These are phyloP conservation scores for Dipodascus geniculatus DNA, from an alignment of 805 yeast species.

Conservation along the genomic window DNA sequence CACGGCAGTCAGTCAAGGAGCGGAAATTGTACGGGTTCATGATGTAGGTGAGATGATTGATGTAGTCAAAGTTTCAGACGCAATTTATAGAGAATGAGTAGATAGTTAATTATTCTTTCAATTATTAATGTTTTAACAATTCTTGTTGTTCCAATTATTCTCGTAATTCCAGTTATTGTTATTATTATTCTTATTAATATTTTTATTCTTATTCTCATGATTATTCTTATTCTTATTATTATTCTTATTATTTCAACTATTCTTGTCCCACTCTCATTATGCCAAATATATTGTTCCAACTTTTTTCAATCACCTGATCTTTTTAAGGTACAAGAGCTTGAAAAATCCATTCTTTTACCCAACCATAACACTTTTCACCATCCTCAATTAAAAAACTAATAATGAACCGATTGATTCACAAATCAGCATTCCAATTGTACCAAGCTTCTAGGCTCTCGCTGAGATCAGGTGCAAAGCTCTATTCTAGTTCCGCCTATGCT, in stretches of 20 bases:
- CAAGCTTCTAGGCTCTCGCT: not conserved
- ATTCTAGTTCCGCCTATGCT: constrained; percentile 16
- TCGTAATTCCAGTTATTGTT: too few relatives aligned
- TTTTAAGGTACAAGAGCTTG: not conserved
- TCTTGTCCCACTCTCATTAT: too few relatives aligned
- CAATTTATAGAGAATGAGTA: constrained; percentile 38
- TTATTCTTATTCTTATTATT: not conserved
- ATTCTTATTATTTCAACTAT: too few relatives aligned
- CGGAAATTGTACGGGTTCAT: constrained; percentile 82
- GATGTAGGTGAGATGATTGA: constrained; percentile 54
- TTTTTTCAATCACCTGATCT: too few relatives aligned
- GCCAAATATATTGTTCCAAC: too few relatives aligned
- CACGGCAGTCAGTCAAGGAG: constrained; percentile 59
- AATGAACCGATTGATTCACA: not conserved
- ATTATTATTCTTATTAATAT: too few relatives aligned
- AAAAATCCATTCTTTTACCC: not conserved
- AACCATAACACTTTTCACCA: too few relatives aligned
- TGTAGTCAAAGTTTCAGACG: constrained; percentile 56
- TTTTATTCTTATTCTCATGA: too few relatives aligned
- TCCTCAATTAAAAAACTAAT: too few relatives aligned
- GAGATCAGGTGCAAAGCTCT: not conserved
- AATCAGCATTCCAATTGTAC: not conserved
- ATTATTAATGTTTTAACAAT: too few relatives aligned
- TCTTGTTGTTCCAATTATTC: too few relatives aligned
- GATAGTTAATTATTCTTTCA: not conserved